Percentiles rank a stretch among this genome's conserved stretches.
phyloP scores from a whole-genome alignment of 2,329 filamentous ascomycete genomes.

The Penicillium rolfsii region DNA sequence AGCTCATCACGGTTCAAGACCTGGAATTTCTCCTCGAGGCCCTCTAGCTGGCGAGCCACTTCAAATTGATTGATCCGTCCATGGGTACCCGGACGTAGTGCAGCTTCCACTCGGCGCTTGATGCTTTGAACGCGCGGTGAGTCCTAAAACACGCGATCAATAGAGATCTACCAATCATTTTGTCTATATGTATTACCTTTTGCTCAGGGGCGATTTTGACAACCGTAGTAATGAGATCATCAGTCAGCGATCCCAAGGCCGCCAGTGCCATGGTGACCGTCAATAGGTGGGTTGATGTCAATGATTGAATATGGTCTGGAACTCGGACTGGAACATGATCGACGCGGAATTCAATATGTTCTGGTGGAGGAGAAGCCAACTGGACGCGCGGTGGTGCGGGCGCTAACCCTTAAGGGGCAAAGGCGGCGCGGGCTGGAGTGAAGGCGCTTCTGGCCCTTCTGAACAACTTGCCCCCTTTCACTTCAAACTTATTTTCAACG shows the following conservation, averaged over 20 bases:
- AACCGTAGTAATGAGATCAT: conserved; percentile 70
- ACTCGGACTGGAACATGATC: background rate
- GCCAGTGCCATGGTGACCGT: conserved; percentile 67
- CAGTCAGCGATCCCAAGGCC: conserved; percentile 66
- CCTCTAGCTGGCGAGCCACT: conserved; percentile 65
- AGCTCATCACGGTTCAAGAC: conserved; percentile 78
- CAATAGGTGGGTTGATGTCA: background rate
- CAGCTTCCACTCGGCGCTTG: conserved; percentile 38
- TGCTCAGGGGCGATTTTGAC: conserved; percentile 53
- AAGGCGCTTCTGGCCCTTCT: conserved; percentile 17
- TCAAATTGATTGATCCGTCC: conserved; percentile 76
- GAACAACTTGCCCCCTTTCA: conserved; percentile 23
- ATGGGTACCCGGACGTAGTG: conserved; percentile 51
- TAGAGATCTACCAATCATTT: background rate
- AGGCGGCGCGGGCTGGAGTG: conserved; percentile 23
- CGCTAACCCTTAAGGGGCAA: conserved; percentile 35
- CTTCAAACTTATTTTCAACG: conserved; percentile 17
- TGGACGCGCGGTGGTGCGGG: conserved; percentile 18
- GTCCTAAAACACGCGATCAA: conserved; percentile 31
- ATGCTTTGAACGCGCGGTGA: conserved; percentile 33
- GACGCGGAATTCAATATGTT: background rate
- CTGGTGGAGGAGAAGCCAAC: conserved; percentile 5
- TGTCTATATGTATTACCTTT: conserved; percentile 48
- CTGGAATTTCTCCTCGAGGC: conserved; percentile 83
- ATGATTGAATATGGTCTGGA: too few species aligned